Evolutionary conservation across 495 filamentous ascomycete species (phyloP).

Genomic region (Cenococcum geophilum): DNA sequence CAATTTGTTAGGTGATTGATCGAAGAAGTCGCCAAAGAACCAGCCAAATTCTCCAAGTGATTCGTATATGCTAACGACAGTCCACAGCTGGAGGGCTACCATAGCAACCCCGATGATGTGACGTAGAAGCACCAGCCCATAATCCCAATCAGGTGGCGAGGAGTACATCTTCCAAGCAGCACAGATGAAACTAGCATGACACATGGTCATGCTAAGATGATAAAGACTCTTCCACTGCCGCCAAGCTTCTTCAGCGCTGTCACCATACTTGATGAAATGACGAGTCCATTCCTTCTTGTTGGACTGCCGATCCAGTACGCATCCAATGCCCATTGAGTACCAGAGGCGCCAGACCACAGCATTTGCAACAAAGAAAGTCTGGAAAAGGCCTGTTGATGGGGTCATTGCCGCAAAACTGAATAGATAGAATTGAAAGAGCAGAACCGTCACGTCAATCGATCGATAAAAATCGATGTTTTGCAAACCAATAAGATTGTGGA

Average conservation of each 20-base stretch:
- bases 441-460: constrained; percentile 70
- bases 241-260: constrained; percentile 86
- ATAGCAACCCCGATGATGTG: constrained; percentile 78
- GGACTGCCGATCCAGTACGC: constrained; percentile 78
- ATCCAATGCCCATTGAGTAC: constrained; percentile 85
- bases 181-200: constrained; percentile 79
- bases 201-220: constrained; percentile 83
- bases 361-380: constrained; percentile 71
- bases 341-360: constrained; percentile 81
- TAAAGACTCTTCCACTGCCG: constrained; percentile 96
- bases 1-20: constrained; percentile 64
- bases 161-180: constrained; percentile 96
- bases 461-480: constrained; percentile 83
- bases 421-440: constrained; percentile 69
- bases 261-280: constrained; percentile 95
- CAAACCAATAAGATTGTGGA: constrained; percentile 75
- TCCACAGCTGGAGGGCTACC: constrained; percentile 87
- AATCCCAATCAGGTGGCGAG: constrained; percentile 74
- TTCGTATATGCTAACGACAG: constrained; percentile 86
- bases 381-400: constrained; percentile 66
- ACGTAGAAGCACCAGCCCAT: constrained; percentile 74
- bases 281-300: constrained; percentile 87
- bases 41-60: constrained; percentile 97
- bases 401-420: constrained; percentile 65
- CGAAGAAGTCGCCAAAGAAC: constrained; percentile 99